Base-by-base conservation (phyloP, 2,329 filamentous ascomycete genomes). In the Parastagonospora nodorum region DNA sequence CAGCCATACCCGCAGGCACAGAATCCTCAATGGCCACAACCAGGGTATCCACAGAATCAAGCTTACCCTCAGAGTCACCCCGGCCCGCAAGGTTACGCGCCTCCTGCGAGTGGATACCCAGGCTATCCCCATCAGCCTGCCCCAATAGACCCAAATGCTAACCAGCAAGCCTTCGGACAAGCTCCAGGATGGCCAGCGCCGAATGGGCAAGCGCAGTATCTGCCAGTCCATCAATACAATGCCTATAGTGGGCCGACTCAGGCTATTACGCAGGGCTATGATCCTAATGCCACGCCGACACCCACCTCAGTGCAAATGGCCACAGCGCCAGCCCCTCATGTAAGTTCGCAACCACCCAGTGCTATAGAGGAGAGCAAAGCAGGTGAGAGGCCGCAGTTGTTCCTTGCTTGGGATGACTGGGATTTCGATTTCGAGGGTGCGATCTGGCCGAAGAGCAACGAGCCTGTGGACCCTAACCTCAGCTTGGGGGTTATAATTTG, bases 401-500 rank as follows among this genome's bases (percentile, higher is more conserved):
- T 64, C 35, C 61, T 73, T 36, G 71, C 61, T 6, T 68, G 66
- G 62, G 71, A 74, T 44, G 72, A 74, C 41, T 75, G 73, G 65
- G 77, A 79, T 42, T 73, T 74, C 19, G 75, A 74, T 27, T 79
- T 75, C 33, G 76, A 78, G 35, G 75, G 71, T 31, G 73, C 77
- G 10, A 76, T 77, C 45, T 79, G 72, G 68, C 72, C 74, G 7
- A 74, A 76, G 51, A 72, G 74, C 48, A 76, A 77, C 15, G 75
- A 79, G 33, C 72, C 75, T 10, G 73, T 80, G 31, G 69, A 78
- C 47, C 69, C 73, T 4, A 66, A 71, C 24, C 61, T 79, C 10
- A 80, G 78, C 56, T 62, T 80, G 14, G 78, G 78, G 16, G 66
- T 75, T 10, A 78, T 79, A 14, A 67, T 66, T n/a, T 79, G 75